Conservation (phyloP, 805 yeast species). For the Danielia oregonensis region DNA sequence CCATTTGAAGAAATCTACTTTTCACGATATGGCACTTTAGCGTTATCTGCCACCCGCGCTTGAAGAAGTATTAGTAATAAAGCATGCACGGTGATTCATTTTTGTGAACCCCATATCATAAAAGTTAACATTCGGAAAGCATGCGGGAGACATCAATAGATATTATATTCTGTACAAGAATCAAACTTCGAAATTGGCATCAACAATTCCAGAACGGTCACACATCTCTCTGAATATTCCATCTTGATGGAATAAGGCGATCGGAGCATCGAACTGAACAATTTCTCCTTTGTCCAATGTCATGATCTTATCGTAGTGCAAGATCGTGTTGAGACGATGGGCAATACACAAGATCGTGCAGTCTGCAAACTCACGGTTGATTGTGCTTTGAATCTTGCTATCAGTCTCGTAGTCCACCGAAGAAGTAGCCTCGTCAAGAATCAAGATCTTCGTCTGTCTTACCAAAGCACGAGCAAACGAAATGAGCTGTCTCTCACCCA, state of each 20-base stretch:
- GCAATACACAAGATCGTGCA: conserved; percentile 87
- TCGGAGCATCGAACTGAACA: conserved; percentile 72
- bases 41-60: no score
- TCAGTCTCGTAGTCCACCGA: conserved; percentile 74
- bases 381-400: conserved; percentile 72
- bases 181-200: no score
- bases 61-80: no score
- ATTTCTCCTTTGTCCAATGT: conserved; percentile 81
- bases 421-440: conserved; percentile 75
- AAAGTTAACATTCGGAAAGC: no score
- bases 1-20: no score
- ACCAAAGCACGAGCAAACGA: conserved; percentile 72
- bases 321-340: conserved; percentile 73
- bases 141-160: no score
- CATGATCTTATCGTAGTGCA: conserved; percentile 70
- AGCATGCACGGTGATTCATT: no score
- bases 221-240: conserved; percentile 70
- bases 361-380: conserved; percentile 61
- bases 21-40: no score
- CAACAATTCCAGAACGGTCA: conserved; percentile 45
- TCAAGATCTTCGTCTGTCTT: conserved; percentile 54
- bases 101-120: no score
- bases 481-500: conserved; percentile 68
- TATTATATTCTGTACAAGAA: no score
- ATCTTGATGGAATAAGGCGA: conserved; percentile 47